Percentiles rank a stretch among this genome's conserved stretches.
Conservation (phyloP, 345 rosid genomes). For the Populus davidiana region DNA sequence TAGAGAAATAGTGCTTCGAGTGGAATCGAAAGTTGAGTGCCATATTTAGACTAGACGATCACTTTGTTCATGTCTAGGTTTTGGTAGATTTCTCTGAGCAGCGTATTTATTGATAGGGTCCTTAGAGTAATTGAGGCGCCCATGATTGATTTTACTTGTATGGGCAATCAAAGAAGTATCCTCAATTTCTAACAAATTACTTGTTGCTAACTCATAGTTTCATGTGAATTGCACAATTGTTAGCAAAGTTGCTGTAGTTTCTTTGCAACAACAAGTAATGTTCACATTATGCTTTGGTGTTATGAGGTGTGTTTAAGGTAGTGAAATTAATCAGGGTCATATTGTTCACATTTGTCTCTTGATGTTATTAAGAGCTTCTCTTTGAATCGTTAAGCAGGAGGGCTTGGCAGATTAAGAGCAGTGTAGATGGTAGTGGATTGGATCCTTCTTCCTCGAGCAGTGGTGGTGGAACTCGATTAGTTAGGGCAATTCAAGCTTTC, state of each 20-base stretch:
- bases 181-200: neutral
- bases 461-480: constrained; percentile 53
- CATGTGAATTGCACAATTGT: neutral
- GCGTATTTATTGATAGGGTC: neutral
- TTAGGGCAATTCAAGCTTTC: constrained; percentile 55
- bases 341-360: neutral
- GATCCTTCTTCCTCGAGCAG: constrained; percentile 56
- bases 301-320: neutral
- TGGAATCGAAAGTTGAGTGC: neutral
- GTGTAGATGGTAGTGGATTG: constrained; percentile 41
- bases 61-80: neutral
- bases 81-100: neutral
- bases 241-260: neutral
- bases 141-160: neutral
- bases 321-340: neutral
- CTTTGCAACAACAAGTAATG: neutral
- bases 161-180: neutral
- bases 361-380: constrained; percentile 8
- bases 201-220: neutral
- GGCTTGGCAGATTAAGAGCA: constrained; percentile 57
- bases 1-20: neutral
- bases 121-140: neutral
- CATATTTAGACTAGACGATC: neutral
- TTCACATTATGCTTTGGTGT: neutral
- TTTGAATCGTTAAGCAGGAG: constrained; percentile 42